Base-by-base conservation (phyloP, 305 asterid species). In the Lippia alba region DNA sequence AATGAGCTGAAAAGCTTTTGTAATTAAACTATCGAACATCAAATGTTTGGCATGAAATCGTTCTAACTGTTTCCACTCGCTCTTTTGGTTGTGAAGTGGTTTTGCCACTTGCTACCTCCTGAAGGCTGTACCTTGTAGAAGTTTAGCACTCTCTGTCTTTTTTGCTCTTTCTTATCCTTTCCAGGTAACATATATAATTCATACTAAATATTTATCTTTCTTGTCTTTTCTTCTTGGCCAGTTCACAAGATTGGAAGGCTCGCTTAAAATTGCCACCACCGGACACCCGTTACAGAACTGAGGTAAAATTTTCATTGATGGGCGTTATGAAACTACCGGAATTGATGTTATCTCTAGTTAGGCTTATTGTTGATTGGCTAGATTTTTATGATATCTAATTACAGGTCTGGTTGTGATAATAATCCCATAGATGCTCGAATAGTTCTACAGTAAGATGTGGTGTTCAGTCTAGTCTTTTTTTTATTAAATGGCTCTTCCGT, bases 191-290 rank as follows among this genome's bases (percentile, higher is more conserved):
- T 39, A 15, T 36, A 20, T 30, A 33, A 16, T 49, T 56, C 8
- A 50, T 17, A 15, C 46, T 57, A 69, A 44, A 6, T 30, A 41
- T 48, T 68, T 62, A 40, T 18, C 53, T 63, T 36, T 19, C 67
- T 74, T 68, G 46, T 62, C 34, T 24, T 32, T 59, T 39, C 61
- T 41, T 59, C 78, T 75, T 76, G 56, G 54, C 15, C 79, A 91
- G 97, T 69, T 86, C 95, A 12, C 91, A 89, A 83, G 93, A 91
- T 76, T 91, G 97, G 96, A 91, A 89, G 86, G 85, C 88, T 39
- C 76, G 56, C 64, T 75, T 91, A 61, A 83, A 82, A 79, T 64
- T 85, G 67, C 96, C 96, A 56, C 80, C 87, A 1, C 64, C 70
- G 61, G 97, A 91, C 79, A 81, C 84, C 12, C 97, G 96, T 54